Base-by-base conservation (phyloP, 495 filamentous ascomycete genomes). In the Bryoglossum gracile region DNA sequence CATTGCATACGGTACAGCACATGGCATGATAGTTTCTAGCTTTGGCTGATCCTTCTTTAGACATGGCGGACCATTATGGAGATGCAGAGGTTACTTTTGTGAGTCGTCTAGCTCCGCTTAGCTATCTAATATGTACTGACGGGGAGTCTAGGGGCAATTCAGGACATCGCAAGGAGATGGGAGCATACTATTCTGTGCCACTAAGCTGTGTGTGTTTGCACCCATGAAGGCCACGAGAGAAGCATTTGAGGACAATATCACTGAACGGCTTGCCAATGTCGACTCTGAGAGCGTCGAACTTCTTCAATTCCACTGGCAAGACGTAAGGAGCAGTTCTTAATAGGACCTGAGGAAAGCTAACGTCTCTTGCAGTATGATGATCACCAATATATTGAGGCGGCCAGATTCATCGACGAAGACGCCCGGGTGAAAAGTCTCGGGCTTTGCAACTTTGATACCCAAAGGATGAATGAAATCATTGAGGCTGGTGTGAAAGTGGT, bases 11-110 rank as follows among this genome's bases (percentile, higher is more conserved):
- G 28, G 18, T 40, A 26, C n/a, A n/a, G n/a, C n/a, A n/a, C n/a
- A n/a, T n/a, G n/a, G n/a, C n/a, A n/a, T n/a, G n/a, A n/a, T n/a
- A 44, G 57, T 17, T 49, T 57, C 24, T 35, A 17, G 8, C 43
- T 18, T 46, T 44, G 1, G 40, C 49, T 19, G 26, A 34, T 24
- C 4, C 9, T 28, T 17, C 8, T 38, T 1, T 56, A 21, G 68
- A 71, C 44, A 71, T 71, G 69, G 69, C 68, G n/a, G 68, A 73
- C 43, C 68, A 73, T 42, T 73, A 73, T 39, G 69, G 65, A 0
- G 65, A 69, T 50, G 67, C 67, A 14, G 65, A 66, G 36, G 56
- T 58, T 16, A 54, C 58, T 3, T 63, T 66, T 34, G 62, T 63
- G 30, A 46, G 46, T 58, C 28, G n/a, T 8, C 18, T 8, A 24